These are phyloP conservation scores for Prasinococcaceae sp. DNA, from an alignment of 139 green algal genomes.

Conservation along the genomic window DNA sequence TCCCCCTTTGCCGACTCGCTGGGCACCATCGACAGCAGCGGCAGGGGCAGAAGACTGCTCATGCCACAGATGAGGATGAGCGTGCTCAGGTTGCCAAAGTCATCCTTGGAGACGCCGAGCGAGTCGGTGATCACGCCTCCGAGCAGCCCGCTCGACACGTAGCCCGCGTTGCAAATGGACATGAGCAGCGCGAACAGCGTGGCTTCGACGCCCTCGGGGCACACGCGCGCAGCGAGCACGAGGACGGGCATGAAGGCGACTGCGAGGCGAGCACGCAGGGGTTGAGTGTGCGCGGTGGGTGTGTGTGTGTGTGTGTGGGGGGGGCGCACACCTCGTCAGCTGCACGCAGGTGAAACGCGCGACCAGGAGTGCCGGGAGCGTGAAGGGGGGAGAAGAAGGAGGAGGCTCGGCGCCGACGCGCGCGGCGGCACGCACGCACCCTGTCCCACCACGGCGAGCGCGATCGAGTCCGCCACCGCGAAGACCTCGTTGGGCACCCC, in stretches of 20 bases:
- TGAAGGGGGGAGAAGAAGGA: too few species aligned
- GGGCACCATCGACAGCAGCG: conserved; percentile 41
- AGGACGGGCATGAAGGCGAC: conserved; percentile 87
- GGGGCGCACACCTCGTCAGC: too few species aligned
- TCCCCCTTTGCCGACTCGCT: conserved; percentile 3
- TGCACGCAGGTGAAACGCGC: too few species aligned
- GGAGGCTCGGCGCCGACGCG: too few species aligned
- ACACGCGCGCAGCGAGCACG: conserved; percentile 68
- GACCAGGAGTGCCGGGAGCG: too few species aligned
- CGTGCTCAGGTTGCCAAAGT: conserved; percentile 52
- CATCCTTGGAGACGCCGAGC: conserved; percentile 43
- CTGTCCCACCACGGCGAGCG: conserved; percentile 83
- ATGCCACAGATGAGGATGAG: conserved; percentile 38
- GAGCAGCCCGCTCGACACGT: conserved; percentile 22
- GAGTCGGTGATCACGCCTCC: conserved; percentile 54
- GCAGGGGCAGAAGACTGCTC: conserved; percentile 36
- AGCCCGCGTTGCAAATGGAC: conserved; percentile 71
- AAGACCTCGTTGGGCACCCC: conserved; percentile 74
- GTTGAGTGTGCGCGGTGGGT: too few species aligned
- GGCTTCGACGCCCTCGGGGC: conserved; percentile 65
- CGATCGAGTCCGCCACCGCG: conserved; percentile 71
- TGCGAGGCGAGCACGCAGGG: too few species aligned
- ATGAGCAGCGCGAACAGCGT: conserved; percentile 96
- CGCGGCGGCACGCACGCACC: too few species aligned
- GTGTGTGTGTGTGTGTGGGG: too few species aligned